Evolutionary conservation across 768 basidiomycete genomes (phyloP).

Genomic region (Cystobasidiopsis lactophilus): DNA sequence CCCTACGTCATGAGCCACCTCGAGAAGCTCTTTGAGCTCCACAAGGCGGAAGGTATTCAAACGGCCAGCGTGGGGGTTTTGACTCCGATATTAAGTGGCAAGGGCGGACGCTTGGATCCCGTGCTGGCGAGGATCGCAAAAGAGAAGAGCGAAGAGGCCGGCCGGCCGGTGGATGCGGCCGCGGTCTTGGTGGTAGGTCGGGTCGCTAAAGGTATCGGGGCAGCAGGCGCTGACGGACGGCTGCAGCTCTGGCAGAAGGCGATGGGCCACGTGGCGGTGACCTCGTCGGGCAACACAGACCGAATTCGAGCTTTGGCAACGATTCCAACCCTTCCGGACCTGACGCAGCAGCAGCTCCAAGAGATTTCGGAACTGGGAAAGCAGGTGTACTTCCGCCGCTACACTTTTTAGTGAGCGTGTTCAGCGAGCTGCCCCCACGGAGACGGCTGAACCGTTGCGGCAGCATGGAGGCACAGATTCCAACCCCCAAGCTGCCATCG

Average conservation of each 20-base stretch:
- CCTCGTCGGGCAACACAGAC: conserved; percentile 7
- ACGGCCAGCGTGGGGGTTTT: conserved; percentile 21
- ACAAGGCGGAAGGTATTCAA: conserved; percentile 20
- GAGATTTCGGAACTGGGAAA: too few relatives aligned
- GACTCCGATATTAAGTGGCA: conserved; percentile 20
- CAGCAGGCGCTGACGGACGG: too few relatives aligned
- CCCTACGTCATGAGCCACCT: conserved; percentile 22
- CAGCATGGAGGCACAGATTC: too few relatives aligned
- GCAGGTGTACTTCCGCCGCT: too few relatives aligned
- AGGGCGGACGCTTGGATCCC: conserved; percentile 15
- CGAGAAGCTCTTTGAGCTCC: conserved; percentile 18
- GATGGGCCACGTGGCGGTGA: conserved; percentile 20
- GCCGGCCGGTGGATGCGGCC: conserved; percentile 16
- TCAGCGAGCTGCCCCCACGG: too few relatives aligned
- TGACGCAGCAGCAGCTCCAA: too few relatives aligned
- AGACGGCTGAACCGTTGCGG: too few relatives aligned
- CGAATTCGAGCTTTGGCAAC: background rate
- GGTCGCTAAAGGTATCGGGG: too few relatives aligned
- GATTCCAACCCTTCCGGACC: too few relatives aligned
- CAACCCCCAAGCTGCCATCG: too few relatives aligned
- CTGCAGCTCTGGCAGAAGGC: conserved; percentile 8
- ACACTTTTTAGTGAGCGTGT: too few relatives aligned
- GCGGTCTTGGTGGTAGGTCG: conserved; percentile 18
- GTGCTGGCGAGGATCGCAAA: conserved; percentile 19
- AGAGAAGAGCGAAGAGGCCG: conserved; percentile 14